Evolutionary conservation across 192 early-diverging fungal species (phyloP), one percentile per base, ranked within the genome.

Genomic region (Umbelopsis sp.): DNA sequence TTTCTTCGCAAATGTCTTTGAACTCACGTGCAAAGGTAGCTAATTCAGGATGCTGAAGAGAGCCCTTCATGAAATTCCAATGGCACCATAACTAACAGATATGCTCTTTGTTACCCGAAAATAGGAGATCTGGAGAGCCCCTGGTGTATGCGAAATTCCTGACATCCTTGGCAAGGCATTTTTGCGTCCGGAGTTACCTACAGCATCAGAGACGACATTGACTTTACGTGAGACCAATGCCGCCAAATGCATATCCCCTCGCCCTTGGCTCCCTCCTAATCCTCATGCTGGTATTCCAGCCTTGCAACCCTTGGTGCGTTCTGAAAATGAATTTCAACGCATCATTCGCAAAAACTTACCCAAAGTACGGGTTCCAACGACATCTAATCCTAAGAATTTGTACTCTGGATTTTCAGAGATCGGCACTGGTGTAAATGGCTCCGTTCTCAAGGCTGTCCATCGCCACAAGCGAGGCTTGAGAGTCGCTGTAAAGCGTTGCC

Each of bases 141-240:
- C 76, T 73, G 76, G 76, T 22, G 55, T 67, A 50, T 78, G 64
- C 53, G 71, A 78, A 66, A 73, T 78, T 49, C 76, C 76, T 45
- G 68, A 78, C 67, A 78, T 78, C 49, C 49, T 78, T 21, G 76
- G 76, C 25, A 78, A 78, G 30, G 76, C 76, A 48, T 76, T 76
- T 71, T 46, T 76, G 4, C 71, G 71, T 20, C 74, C 74, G 49
- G 64, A 68, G 21, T 64, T 27, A 23, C 55, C 75, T 16, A 68
- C 67, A 22, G 41, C 46, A 10, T 52, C 67, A 18, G 67, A 48
- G 25, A 73, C 67, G n/a, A 66, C 66, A 1, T 71, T 68, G 20
- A 50, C 23, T 21, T 46, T 76, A 10, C 69, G 74, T 12, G 50
- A 70, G 71, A 35, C 69, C 2, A 67, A 77, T 46, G 55, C 61